A percentile compares a stretch with the other conserved stretches of the same genome.
phyloP scores from a whole-genome alignment of 2,329 filamentous ascomycete genomes.

The Sporothrix globosa region DNA sequence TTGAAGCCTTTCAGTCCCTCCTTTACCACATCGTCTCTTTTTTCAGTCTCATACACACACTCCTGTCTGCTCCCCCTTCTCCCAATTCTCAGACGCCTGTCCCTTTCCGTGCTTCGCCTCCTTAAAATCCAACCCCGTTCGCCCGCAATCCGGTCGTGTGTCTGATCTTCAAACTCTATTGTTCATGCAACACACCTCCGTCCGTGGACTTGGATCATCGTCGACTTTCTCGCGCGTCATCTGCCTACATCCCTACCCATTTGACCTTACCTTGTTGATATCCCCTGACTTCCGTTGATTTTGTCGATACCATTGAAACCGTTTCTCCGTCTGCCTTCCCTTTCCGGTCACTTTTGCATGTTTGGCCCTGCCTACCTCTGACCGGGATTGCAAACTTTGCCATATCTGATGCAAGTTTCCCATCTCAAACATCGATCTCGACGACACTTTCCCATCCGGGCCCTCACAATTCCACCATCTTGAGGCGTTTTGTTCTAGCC shows the following conservation, averaged over 20 bases:
- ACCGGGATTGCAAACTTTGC: slow-evolving; percentile 23
- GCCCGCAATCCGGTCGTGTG: slow-evolving; percentile 32
- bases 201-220: slow-evolving; percentile 16
- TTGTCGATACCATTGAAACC: neutral
- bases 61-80: slow-evolving; percentile 4
- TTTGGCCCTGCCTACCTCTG: slow-evolving; percentile 13
- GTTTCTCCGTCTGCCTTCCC: neutral
- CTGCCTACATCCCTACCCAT: slow-evolving; percentile 1
- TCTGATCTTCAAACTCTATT: slow-evolving; percentile 42
- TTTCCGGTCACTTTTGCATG: slow-evolving; percentile 3
- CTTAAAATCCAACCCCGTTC: slow-evolving; percentile 30
- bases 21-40: neutral
- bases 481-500: slow-evolving; percentile 3
- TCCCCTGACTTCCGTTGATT: slow-evolving; percentile 1
- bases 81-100: slow-evolving; percentile 20
- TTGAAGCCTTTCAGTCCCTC: slow-evolving; percentile 37
- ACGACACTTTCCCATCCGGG: slow-evolving; percentile 26
- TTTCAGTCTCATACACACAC: neutral
- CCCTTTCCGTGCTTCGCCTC: slow-evolving; percentile 42
- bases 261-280: slow-evolving; percentile 1
- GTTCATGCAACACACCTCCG: slow-evolving; percentile 28
- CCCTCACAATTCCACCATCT: neutral
- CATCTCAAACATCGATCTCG: slow-evolving; percentile 24
- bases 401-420: slow-evolving; percentile 27
- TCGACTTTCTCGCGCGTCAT: neutral